Percentiles rank a stretch among this genome's conserved stretches.
Evolutionary conservation across 73 alveolate species (phyloP).

Genomic region (Tetrahymena malaccensis): DNA sequence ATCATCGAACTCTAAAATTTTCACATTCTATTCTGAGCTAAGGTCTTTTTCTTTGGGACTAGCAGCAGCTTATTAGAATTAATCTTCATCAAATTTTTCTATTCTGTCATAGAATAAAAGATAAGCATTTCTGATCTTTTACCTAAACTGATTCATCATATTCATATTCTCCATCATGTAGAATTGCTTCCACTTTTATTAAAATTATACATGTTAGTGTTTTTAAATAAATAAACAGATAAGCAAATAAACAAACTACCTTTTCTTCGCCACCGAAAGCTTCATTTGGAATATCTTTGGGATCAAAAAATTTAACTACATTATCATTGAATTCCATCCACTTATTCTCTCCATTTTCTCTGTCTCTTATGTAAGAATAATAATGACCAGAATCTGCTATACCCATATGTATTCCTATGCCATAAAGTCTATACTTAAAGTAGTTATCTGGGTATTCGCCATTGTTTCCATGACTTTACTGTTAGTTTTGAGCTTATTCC

Average conservation of each 20-base stretch:
- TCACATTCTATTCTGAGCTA: neutral
- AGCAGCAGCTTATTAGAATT: neutral
- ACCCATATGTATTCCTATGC: slow-evolving; percentile 95
- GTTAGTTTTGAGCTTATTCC: slow-evolving; percentile 7
- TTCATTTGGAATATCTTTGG: slow-evolving; percentile 72
- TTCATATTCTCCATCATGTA: slow-evolving; percentile 11
- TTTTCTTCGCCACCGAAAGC: slow-evolving; percentile 88
- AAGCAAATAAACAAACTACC: neutral
- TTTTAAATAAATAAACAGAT: too few species aligned
- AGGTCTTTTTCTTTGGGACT: neutral
- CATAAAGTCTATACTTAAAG: slow-evolving; percentile 76
- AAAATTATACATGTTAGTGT: too few species aligned
- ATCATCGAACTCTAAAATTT: neutral
- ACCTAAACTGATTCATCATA: neutral
- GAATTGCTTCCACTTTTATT: neutral
- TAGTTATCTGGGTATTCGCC: slow-evolving; percentile 64
- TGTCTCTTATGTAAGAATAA: slow-evolving; percentile 88
- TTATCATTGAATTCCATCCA: slow-evolving; percentile 95
- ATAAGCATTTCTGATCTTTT: slow-evolving; percentile 71
- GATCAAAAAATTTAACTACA: slow-evolving; percentile 67
- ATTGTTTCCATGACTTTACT: slow-evolving; percentile 3
- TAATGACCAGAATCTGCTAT: slow-evolving; percentile 96
- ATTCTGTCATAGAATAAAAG: slow-evolving; percentile 78
- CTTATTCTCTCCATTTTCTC: slow-evolving; percentile 54
- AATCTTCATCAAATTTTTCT: slow-evolving; percentile 47